Base-by-base conservation (phyloP, 192 early-diverging fungal species). In the Cetraspora pellucida region DNA sequence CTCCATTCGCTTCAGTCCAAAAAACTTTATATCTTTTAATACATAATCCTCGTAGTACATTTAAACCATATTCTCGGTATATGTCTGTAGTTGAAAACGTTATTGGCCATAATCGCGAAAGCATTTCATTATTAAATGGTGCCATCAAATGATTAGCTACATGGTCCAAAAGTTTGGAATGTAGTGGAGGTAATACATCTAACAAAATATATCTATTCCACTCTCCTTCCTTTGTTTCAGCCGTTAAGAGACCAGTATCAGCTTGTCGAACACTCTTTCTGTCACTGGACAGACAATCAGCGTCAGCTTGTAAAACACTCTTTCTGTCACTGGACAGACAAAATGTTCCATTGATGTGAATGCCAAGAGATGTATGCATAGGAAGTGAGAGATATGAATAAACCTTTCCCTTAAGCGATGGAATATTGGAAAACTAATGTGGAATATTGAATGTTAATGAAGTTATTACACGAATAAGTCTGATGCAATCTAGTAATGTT, bases 271-370 rank as follows among this genome's bases (percentile, higher is more conserved):
- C 27, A 8, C 16, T 66, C 37, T 77, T 77, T 17, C 83, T 77
- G 43, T 77, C 74, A 16, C 78, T 81, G 13, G 74, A 75, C 43
- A 83, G 19, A 1, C 75, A 83, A 72, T 31, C 19, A 14, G 31
- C 28, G 21, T 69, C 27, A 16, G 67, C 13, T 8, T 52, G 25
- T 9, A 71, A n/a, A 71, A 82, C 27, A 8, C 16, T 66, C 37
- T 77, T 77, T 17, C 83, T 77, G 43, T 77, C 74, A 16, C 78
- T 81, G 13, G 74, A 75, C 43, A 83, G 19, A 1, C 75, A 83
- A 72, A 83, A 85, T 0, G 14, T 70, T 2, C 82, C 83, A 68
- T 85, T 83, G 28, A 83, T 49, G 28, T 84, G 79, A 10, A 85
- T 80, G 1, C 60, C 63, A 17, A 84, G 13, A 10, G 44, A 54